phyloP scores from a whole-genome alignment of 2,329 filamentous ascomycete species.

The Cladosporium sp. region DNA sequence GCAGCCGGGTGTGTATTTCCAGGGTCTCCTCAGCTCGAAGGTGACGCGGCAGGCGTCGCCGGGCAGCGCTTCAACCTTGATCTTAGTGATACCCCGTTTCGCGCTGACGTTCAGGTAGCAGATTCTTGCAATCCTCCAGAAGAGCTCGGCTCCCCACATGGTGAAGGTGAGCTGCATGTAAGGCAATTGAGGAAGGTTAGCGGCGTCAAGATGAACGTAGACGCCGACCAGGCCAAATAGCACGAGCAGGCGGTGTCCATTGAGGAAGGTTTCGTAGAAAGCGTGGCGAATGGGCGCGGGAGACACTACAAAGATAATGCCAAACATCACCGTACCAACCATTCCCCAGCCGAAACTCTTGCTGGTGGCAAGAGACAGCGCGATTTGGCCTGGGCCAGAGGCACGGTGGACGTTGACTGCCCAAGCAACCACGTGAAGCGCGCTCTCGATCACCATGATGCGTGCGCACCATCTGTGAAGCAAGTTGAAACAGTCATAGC shows the following conservation, averaged over 20 bases:
- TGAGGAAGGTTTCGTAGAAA: constrained; percentile 96
- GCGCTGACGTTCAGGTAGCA: constrained; percentile 56
- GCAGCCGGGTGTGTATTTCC: constrained; percentile 56
- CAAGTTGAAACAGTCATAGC: constrained; percentile 95
- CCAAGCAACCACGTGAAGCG: constrained; percentile 74
- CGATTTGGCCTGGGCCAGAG: constrained; percentile 62
- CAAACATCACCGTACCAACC: constrained; percentile 60
- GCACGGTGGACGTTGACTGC: constrained; percentile 63
- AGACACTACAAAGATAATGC: constrained; percentile 67
- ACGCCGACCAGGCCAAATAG: constrained; percentile 67
- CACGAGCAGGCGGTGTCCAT: constrained; percentile 76
- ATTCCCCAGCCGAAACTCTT: constrained; percentile 67
- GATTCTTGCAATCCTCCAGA: constrained; percentile 50
- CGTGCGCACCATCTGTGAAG: constrained; percentile 82
- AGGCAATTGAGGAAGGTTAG: constrained; percentile 66
- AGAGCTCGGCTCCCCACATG: constrained; percentile 73
- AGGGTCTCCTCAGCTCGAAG: constrained; percentile 57
- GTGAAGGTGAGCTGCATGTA: constrained; percentile 73
- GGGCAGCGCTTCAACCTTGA: constrained; percentile 60
- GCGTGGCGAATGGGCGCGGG: constrained; percentile 83
- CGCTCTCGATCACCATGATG: constrained; percentile 67
- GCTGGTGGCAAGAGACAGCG: constrained; percentile 55
- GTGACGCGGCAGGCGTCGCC: constrained; percentile 62
- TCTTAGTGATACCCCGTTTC: constrained; percentile 49
- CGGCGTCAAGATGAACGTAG: constrained; percentile 74